phyloP scores from a whole-genome alignment of 75 land plant genomes.

The Cupressus sempervirens region DNA sequence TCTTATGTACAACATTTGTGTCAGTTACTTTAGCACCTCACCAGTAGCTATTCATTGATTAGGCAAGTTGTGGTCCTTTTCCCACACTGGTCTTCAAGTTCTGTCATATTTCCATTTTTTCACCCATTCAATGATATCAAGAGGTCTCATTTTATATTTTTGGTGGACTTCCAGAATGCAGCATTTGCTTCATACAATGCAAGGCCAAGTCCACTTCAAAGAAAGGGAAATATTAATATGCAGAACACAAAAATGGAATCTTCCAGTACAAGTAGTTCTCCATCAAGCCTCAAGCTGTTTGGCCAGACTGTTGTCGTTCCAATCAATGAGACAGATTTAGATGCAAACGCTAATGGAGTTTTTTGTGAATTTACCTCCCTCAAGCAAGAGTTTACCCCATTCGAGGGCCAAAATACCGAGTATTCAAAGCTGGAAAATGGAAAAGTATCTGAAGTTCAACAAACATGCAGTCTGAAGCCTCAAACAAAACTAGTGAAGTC shows the following conservation, averaged over 20 bases:
- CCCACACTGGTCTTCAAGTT: not conserved
- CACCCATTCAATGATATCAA: not conserved
- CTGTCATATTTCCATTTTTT: not conserved
- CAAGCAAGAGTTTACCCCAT: not conserved
- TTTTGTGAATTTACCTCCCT: conserved; percentile 3
- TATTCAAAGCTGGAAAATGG: not conserved
- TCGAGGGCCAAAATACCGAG: not conserved
- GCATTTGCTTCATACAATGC: conserved; percentile 16
- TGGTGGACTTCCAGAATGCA: not conserved
- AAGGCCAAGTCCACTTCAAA: not conserved
- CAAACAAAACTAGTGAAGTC: not conserved
- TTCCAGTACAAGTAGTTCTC: conserved; percentile 12
- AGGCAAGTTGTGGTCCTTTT: not conserved
- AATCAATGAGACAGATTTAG: conserved; percentile 8
- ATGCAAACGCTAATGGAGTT: not conserved
- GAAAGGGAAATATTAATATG: not conserved
- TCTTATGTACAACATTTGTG: not conserved
- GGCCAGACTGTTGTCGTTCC: conserved; percentile 29
- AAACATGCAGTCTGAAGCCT: not conserved
- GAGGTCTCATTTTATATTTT: not conserved
- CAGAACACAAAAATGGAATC: conserved; percentile 14
- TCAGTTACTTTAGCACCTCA: not conserved
- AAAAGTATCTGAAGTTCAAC: not conserved
- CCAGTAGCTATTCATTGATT: not conserved
- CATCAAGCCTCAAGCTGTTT: conserved; percentile 27